Evolutionary conservation across 1,284 basidiomycete species (phyloP), one percentile per base, ranked within the genome.

Genomic region (Papiliotrema fonsecae): DNA sequence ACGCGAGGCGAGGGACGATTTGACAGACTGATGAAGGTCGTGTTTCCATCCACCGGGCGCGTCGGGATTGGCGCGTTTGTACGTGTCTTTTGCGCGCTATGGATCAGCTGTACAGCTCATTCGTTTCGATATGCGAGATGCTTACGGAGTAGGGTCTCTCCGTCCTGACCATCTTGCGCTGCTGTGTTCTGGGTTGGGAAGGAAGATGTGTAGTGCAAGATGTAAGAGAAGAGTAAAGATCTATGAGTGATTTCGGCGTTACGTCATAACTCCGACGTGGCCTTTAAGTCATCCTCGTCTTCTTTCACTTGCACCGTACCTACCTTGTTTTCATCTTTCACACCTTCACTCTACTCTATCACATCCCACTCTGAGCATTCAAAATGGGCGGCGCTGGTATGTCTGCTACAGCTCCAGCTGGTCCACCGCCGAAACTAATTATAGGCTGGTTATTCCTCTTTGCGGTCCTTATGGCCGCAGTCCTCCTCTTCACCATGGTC

Each of bases 381-480:
- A 68, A 57, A 49, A 72, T 72, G 67, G 67, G 67, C 48, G 69
- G 69, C 45, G 67, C 70, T 67, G 69, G 69, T 71, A 49, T 35
- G 64, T 62, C 7, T 6, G 18, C n/a, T n/a, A n/a, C n/a, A n/a
- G n/a, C n/a, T n/a, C n/a, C n/a, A n/a, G n/a, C n/a, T n/a, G n/a
- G n/a, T n/a, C n/a, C n/a, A n/a, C 19, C 19, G 16, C 19, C 14
- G 19, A n/a, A 25, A 22, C 37, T 39, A 13, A 42, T 27, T 31
- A 24, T 67, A 93, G 89, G 88, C 72, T 94, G 91, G 92, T 76
- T 96, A 58, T 96, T 93, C 76, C 81, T 96, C 62, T 91, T 93
- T 70, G 82, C 88, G 73, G 90, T 96, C 69, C 83, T 96, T 48
- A 84, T 89, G 82, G 86, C 90, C 64, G 92, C 92, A 30, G 88